A percentile compares a stretch with the other conserved stretches of the same genome.
Conservation (phyloP, 352 stramenopile species). For the Elongisporangium undulatum region DNA sequence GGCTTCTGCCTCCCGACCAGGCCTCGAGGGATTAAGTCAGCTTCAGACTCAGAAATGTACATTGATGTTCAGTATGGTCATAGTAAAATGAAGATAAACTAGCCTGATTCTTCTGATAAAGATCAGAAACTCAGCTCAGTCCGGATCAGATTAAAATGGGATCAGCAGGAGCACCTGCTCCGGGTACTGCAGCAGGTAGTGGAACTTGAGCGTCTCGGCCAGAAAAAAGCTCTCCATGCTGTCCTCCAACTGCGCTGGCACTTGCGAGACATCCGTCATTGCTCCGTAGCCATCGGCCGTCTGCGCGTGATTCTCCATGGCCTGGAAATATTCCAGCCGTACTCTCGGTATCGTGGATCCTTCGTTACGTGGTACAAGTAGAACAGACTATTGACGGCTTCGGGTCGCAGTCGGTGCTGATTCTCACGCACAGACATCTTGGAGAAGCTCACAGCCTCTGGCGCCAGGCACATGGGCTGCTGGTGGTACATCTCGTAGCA, state of each 20-base stretch:
- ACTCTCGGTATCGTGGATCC: constrained; percentile 93
- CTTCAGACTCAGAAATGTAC: no score
- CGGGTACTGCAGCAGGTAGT: constrained; percentile 92
- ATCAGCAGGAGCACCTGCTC: constrained; percentile 81
- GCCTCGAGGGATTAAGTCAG: no score
- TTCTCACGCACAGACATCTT: constrained; percentile 46
- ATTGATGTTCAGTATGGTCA: no score
- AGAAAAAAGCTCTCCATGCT: constrained; percentile 99
- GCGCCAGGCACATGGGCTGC: constrained; percentile 90
- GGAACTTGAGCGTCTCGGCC: constrained; percentile 98
- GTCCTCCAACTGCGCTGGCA: constrained; percentile 77
- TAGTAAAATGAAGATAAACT: no score
- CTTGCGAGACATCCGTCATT: constrained; percentile 39
- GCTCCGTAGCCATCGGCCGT: constrained; percentile 87
- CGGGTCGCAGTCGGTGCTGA: constrained; percentile 94
- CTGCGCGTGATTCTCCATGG: constrained; percentile 92
- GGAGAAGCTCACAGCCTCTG: constrained; percentile 92
- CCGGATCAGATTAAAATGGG: no score
- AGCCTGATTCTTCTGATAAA: no score
- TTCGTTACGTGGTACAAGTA: constrained; percentile 95
- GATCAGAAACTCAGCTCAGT: no score
- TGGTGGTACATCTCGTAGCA: constrained; percentile 95
- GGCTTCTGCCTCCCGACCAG: no score
- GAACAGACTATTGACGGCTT: constrained; percentile 96
- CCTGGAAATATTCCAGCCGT: constrained; percentile 93